A percentile compares a stretch with the other conserved stretches of the same genome.
Conservation (phyloP, 2,329 filamentous ascomycete genomes). For the Periglandula ipomoeae region DNA sequence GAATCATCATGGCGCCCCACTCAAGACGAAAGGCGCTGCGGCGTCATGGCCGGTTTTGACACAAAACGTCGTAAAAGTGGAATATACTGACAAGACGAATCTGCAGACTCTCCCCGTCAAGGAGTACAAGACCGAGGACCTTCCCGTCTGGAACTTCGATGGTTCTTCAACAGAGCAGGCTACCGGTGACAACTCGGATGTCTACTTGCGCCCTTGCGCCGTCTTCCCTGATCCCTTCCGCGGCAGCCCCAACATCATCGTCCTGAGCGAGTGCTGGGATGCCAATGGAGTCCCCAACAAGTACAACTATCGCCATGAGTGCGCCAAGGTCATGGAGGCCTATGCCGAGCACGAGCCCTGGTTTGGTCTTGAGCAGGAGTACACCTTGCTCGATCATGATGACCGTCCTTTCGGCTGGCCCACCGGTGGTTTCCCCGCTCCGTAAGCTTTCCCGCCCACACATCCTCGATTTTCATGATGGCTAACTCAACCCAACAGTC, state of each 20-base stretch:
- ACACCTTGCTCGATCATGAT: conserved; percentile 67
- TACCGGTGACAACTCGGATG: conserved; percentile 90
- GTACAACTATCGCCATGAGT: conserved; percentile 95
- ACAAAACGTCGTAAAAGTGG: neutral
- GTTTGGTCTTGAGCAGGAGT: conserved; percentile 98
- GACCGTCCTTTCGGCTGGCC: conserved; percentile 77
- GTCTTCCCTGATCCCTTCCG: conserved; percentile 92
- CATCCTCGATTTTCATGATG: neutral
- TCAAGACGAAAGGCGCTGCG: neutral
- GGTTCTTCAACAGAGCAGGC: conserved; percentile 90
- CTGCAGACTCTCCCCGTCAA: conserved; percentile 40
- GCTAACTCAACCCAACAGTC: conserved; percentile 17
- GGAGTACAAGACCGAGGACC: conserved; percentile 40
- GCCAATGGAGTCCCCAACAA: conserved; percentile 93
- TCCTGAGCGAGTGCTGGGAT: conserved; percentile 92
- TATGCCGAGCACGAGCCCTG: conserved; percentile 78
- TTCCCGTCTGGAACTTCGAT: conserved; percentile 48
- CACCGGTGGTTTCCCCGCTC: conserved; percentile 73
- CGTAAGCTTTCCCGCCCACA: conserved; percentile 28
- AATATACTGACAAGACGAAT: neutral
- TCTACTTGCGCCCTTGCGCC: conserved; percentile 87
- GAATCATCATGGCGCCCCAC: too few species aligned
- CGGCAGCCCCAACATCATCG: conserved; percentile 80
- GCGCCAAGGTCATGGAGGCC: conserved; percentile 78
- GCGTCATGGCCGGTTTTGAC: neutral